phyloP scores from a whole-genome alignment of 306 rosid species.

The Geum urbanum region DNA sequence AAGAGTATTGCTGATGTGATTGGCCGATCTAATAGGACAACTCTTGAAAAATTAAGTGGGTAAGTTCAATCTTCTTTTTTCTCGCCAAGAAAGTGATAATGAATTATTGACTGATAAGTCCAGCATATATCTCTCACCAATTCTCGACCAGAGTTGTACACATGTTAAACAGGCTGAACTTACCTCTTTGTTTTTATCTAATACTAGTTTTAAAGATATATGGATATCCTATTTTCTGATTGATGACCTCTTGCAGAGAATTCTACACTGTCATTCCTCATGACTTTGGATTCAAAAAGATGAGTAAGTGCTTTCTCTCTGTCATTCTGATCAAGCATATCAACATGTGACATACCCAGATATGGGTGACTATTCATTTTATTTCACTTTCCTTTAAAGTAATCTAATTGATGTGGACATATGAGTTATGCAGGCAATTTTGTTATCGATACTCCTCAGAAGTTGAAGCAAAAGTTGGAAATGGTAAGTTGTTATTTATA shows the following conservation, averaged over 20 bases:
- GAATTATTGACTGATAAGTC: background rate
- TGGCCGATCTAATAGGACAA: conserved; percentile 43
- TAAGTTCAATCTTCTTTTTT: conserved; percentile 27
- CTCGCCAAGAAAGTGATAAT: background rate
- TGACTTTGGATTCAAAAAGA: conserved; percentile 86
- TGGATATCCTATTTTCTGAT: conserved; percentile 22
- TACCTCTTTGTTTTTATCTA: conserved; percentile 5
- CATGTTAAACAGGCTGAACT: background rate
- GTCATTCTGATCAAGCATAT: conserved; percentile 10
- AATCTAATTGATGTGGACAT: conserved; percentile 19
- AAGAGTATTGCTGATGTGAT: conserved; percentile 81
- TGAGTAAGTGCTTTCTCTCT: conserved; percentile 59
- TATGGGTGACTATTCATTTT: conserved; percentile 4
- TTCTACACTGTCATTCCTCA: conserved; percentile 96
- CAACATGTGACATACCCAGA: conserved; percentile 1
- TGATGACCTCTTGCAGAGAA: conserved; percentile 62
- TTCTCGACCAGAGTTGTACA: conserved; percentile 2
- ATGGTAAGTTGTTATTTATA: conserved; percentile 55
- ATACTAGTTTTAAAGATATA: conserved; percentile 8
- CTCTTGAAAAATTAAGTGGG: conserved; percentile 86
- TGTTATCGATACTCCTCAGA: conserved; percentile 89
- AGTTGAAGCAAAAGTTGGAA: conserved; percentile 80
- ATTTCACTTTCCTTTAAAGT: conserved; percentile 15
- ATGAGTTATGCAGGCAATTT: conserved; percentile 58
- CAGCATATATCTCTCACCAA: conserved; percentile 3